Percentiles rank a stretch among this genome's conserved stretches.
Conservation (phyloP, 2,329 filamentous ascomycete genomes). For the Xylariaceae sp. region DNA sequence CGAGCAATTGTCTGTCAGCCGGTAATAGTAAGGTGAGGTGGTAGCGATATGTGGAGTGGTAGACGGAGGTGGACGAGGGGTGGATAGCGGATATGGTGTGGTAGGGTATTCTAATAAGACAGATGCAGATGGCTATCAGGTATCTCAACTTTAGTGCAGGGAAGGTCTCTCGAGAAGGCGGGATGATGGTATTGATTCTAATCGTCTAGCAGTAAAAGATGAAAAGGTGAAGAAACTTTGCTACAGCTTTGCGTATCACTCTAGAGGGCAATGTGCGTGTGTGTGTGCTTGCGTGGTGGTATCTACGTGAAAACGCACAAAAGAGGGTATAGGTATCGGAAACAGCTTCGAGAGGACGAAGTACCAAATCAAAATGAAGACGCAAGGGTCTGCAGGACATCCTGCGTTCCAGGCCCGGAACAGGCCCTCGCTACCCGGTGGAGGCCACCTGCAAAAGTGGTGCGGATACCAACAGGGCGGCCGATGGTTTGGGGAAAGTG, state of each 20-base stretch:
- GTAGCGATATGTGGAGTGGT: slow-evolving; percentile 9
- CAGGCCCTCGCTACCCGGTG: slow-evolving; percentile 13
- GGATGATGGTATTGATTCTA: no score
- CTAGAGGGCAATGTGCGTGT: no score
- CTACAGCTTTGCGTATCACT: no score
- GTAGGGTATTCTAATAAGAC: no score
- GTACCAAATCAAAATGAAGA: slow-evolving; percentile 24
- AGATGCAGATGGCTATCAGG: no score
- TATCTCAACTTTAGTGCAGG: no score
- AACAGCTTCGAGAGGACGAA: neutral
- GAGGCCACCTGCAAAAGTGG: slow-evolving; percentile 9
- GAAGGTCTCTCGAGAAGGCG: no score
- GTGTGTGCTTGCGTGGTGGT: no score
- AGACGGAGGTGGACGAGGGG: no score
- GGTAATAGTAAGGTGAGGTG: slow-evolving; percentile 8
- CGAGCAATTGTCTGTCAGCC: slow-evolving; percentile 18
- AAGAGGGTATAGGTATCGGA: slow-evolving; percentile 14
- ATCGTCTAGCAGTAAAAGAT: no score
- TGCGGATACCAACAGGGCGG: slow-evolving; percentile 19
- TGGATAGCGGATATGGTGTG: no score
- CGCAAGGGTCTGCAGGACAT: slow-evolving; percentile 27
- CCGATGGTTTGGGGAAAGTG: slow-evolving; percentile 23
- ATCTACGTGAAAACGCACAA: slow-evolving; percentile 1
- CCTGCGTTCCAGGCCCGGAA: slow-evolving; percentile 26
- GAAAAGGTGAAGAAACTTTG: no score